Conservation (phyloP, 352 stramenopile genomes). For the Pelagophyceae sp. region DNA sequence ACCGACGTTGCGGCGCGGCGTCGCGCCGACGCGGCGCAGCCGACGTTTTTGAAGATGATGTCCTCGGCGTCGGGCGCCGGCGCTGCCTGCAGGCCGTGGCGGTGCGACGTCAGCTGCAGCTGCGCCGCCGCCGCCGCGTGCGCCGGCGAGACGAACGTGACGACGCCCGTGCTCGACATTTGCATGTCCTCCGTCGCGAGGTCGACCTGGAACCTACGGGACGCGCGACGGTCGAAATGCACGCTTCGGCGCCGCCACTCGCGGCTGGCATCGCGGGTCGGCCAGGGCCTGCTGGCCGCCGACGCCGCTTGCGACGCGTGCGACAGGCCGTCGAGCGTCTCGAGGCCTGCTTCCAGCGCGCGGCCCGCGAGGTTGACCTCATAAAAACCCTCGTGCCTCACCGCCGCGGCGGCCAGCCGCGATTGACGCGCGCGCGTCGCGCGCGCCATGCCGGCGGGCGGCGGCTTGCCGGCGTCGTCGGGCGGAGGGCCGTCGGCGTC, state of each 20-base stretch:
- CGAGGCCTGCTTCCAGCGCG: no score
- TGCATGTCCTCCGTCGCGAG: constrained; percentile 28
- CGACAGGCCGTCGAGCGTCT: no score
- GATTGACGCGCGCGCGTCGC: no score
- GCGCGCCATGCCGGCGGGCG: no score
- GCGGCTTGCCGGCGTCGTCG: no score
- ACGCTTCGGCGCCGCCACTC: constrained; percentile 50
- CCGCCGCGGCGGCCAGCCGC: no score
- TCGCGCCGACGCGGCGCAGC: no score
- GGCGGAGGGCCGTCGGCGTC: no score
- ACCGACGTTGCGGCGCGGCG: neutral
- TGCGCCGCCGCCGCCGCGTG: neutral
- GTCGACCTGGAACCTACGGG: constrained; percentile 28
- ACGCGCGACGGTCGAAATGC: constrained; percentile 51
- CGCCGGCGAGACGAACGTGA: neutral
- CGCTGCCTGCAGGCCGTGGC: neutral
- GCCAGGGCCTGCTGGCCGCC: constrained; percentile 58
- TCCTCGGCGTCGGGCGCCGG: neutral
- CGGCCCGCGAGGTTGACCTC: no score
- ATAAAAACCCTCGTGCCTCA: no score
- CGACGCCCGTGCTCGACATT: constrained; percentile 8
- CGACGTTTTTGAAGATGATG: neutral
- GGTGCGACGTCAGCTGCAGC: neutral
- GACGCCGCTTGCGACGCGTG: no score
- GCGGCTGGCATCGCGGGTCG: constrained; percentile 46